Percentiles rank a stretch among this genome's conserved stretches.
Conservation (phyloP, 192 early-diverging fungal species). For the Backusella liffmaniae region DNA sequence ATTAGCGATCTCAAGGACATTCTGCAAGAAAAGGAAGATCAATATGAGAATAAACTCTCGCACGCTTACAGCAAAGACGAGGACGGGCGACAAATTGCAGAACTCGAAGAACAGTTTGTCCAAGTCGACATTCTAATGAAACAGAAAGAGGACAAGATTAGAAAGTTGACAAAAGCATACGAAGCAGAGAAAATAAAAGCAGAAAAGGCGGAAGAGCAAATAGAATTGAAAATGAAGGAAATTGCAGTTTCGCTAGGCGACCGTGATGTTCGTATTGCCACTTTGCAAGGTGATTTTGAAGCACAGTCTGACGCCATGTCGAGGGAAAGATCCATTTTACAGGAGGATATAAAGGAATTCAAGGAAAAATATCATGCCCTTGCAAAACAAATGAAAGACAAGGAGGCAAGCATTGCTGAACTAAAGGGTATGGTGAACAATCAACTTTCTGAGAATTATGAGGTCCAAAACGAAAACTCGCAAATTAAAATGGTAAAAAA, state of each 20-base stretch:
- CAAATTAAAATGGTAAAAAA: not conserved
- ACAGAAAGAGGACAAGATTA: not conserved
- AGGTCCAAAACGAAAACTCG: not conserved
- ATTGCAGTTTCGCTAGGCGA: constrained; percentile 14
- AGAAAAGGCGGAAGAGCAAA: not conserved
- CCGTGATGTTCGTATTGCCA: constrained; percentile 19
- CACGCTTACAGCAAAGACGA: not conserved
- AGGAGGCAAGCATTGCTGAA: not conserved
- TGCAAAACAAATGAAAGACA: not conserved
- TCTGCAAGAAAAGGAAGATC: constrained; percentile 5
- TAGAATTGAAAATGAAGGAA: not conserved
- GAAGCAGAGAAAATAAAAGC: not conserved
- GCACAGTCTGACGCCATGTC: constrained; percentile 17
- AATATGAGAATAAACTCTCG: not conserved
- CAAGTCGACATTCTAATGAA: not conserved
- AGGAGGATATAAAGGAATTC: constrained; percentile 20
- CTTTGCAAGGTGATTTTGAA: constrained; percentile 14
- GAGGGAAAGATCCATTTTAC: constrained; percentile 10
- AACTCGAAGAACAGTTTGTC: not conserved
- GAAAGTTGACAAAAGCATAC: not conserved
- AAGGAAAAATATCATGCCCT: not conserved
- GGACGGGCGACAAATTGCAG: not conserved
- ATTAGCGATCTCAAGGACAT: constrained; percentile 11
- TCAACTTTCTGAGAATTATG: not conserved
- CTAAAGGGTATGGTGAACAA: not conserved